Evolutionary conservation across 1,139 yeast genomes (phyloP), one percentile per base, ranked within the genome.

Genomic region (Yarrowia galli): DNA sequence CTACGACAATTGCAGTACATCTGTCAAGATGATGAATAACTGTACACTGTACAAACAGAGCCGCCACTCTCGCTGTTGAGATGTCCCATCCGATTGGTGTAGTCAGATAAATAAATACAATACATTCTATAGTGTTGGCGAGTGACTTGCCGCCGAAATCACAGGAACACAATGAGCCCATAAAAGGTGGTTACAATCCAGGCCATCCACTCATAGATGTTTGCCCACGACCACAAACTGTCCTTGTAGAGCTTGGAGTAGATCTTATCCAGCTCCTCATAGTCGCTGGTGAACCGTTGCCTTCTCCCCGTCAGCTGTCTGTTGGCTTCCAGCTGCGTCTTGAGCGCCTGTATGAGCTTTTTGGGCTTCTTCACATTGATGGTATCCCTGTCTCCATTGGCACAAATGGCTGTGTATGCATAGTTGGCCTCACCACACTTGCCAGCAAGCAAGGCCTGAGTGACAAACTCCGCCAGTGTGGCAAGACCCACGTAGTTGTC

Each of bases 401-500:
- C 43, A 16, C 43, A 23, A 1, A 53, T n/a, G 7, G 60, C 60
- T 10, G 45, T 53, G 32, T 53, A 53, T 16, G 60, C 60, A n/a
- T 53, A 53, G 60, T 53, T 53, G 23, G 60, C 60, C 5, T 53
- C 60, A 22, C 60, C 60, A 16, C 60, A 53, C 45, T 36, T 22
- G 6, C 45, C 45, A 7, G 25, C 28, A 9, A 36, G 9, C 32
- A 53, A 32, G 5, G 60, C 60, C 18, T 36, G 20, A 2, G 42
- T 36, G 9, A 53, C 43, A 53, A 53, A 38, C 9, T 22, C 20
- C 16, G 45, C 32, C 32, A 53, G 35, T 3, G 45, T 38, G 9
- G 23, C 32, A 3, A 36, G 15, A 7, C 60, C 60, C 3, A 36
- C 22, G 7, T 16, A 22, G 20, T 53, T 53, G 23, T 53, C 45